Evolutionary conservation across 1,284 basidiomycete species (phyloP), one percentile per base, ranked within the genome.

Genomic region (Puccinia hordei): DNA sequence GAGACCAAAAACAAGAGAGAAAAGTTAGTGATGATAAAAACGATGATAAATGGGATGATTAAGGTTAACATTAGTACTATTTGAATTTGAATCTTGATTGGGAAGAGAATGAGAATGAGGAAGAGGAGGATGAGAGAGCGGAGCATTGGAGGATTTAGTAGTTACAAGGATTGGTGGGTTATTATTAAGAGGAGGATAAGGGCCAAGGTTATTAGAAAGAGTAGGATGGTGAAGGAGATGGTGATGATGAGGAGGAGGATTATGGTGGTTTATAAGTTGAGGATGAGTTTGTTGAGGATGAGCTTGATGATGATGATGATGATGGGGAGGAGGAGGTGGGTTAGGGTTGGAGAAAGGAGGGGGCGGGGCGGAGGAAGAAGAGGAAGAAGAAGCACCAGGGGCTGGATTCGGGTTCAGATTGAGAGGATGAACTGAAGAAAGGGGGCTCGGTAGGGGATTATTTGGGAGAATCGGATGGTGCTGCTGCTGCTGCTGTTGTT

Each of bases 171-270:
- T 4, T 22, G 10, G 61, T 30, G 33, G 33, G 24, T 6, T 6
- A 92, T 91, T 85, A 93, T 89, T 81, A 93, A 86, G 83, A 93
- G 92, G 85, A 93, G 92, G 82, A 93, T 91, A 49, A 92, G 88
- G 17, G 89, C 89, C 12, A 88, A 87, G 22, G 81, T 68, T 10
- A 82, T 80, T 24, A 68, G 82, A 22, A 51, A 68, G 17, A 81
- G 68, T 22, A 79, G 76, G 59, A 77, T 75, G 19, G 33, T 51
- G 49, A 55, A 80, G 59, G 87, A 87, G 82, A 88, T 88, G 33
- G 86, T 85, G 81, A 88, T 84, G 82, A 88, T 87, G 65, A 87
- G 87, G 81, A 86, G 86, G 33, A 86, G n/a, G n/a, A n/a, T n/a
- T n/a, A n/a, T n/a, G n/a, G n/a, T n/a, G n/a, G n/a, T n/a, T n/a